A percentile compares a stretch with the other conserved stretches of the same genome.
phyloP scores from a whole-genome alignment of 257 asterid genomes.

The Ophiorrhiza pumila region DNA sequence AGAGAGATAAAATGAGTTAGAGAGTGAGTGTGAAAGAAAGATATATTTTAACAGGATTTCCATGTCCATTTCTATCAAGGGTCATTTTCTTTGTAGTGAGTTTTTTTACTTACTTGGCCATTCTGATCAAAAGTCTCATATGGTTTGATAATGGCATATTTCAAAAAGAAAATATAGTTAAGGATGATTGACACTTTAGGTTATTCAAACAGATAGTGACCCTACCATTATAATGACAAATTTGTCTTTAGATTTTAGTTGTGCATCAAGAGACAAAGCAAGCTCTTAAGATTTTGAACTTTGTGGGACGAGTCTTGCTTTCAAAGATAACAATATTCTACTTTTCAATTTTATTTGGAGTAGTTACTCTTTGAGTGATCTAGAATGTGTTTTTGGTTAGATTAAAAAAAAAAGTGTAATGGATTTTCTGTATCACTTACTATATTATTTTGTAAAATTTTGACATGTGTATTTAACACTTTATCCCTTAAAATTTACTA shows the following conservation, averaged over 20 bases:
- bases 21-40: too few relatives aligned
- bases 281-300: not conserved
- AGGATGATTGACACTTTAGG: conserved; percentile 24
- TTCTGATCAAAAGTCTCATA: conserved; percentile 17
- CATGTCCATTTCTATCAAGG: not conserved
- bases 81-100: not conserved
- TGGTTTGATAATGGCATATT: conserved; percentile 6
- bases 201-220: conserved; percentile 8
- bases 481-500: too few relatives aligned
- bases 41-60: too few relatives aligned
- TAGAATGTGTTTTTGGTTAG: not conserved
- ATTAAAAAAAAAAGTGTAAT: too few relatives aligned
- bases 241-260: not conserved
- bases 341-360: not conserved
- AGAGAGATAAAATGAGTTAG: not conserved
- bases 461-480: too few relatives aligned
- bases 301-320: not conserved
- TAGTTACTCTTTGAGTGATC: not conserved
- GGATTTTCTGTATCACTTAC: too few relatives aligned
- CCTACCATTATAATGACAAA: conserved; percentile 9
- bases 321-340: not conserved
- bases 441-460: too few relatives aligned
- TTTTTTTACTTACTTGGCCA: not conserved
- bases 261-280: conserved; percentile 10
- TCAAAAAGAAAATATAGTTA: conserved; percentile 19